These are phyloP conservation scores for Penicillium sp. DNA, from an alignment of 2,329 filamentous ascomycete species.

Conservation along the genomic window DNA sequence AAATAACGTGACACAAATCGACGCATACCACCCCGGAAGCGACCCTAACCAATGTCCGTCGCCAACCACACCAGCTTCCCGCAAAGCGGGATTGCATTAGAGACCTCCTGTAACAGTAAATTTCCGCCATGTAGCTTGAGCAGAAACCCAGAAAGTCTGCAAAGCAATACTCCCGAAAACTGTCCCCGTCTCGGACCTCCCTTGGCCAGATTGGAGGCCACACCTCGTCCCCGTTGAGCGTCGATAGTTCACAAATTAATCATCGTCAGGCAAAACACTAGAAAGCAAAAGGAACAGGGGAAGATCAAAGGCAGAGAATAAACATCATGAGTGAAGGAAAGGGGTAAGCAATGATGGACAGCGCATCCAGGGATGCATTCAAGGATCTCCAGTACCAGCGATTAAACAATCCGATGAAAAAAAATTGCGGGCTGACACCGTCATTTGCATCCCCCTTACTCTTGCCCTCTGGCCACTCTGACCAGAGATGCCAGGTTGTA, in stretches of 20 bases:
- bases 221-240: constrained; percentile 31
- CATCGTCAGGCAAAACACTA: constrained; percentile 14
- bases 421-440: constrained; percentile 23
- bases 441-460: constrained; percentile 35
- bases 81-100: constrained; percentile 4
- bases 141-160: constrained; percentile 15
- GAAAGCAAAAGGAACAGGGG: constrained; percentile 10
- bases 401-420: constrained; percentile 17
- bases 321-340: constrained; percentile 10
- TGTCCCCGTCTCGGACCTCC: constrained; percentile 12
- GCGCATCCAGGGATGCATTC: constrained; percentile 16
- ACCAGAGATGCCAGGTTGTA: constrained; percentile 17
- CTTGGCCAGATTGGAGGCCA: constrained; percentile 20
- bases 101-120: neutral
- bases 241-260: constrained; percentile 25
- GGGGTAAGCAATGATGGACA: constrained; percentile 9
- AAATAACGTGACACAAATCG: constrained; percentile 28
- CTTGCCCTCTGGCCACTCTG: constrained; percentile 21
- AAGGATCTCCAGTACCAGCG: constrained; percentile 19
- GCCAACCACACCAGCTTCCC: constrained; percentile 30
- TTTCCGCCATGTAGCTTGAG: constrained; percentile 4
- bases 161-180: constrained; percentile 15
- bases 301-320: constrained; percentile 10
- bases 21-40: constrained; percentile 49
- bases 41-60: constrained; percentile 47